Evolutionary conservation across 139 green algal species (phyloP), one percentile per base, ranked within the genome.

Genomic region (Tetratostichococcus sp.): DNA sequence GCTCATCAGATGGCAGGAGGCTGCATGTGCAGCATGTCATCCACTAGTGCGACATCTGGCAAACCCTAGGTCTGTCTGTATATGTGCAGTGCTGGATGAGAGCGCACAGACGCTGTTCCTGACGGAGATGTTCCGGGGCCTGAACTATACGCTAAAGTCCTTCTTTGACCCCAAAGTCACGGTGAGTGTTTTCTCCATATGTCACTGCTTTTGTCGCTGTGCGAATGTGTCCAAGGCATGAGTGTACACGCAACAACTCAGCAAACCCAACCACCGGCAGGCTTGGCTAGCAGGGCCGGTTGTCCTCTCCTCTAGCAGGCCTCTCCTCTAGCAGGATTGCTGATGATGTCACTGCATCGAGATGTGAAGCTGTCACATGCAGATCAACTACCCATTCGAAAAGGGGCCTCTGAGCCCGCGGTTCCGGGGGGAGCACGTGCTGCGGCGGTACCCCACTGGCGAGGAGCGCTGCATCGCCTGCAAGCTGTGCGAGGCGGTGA

Each of bases 351-450:
- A 33, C 11, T 77, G 73, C 39, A 50, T 50, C 39, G 39, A 6
- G 8, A 50, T 50, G 39, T 11, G 39, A 50, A 21, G 6, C 39
- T 50, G 39, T 21, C 39, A 11, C 39, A 50, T 35, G 28, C 86
- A 96, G 91, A 97, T 99, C 75, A 98, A 98, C 83, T 99, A 99
- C 82, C 96, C 96, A 26, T 99, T 99, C 83, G 96, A 99, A 81
- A 99, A 99, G 88, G 95, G 92, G 0, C 89, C 92, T 42, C 84
- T 99, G 67, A 94, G 85, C 67, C 90, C 96, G 0, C 87, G 96
- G 28, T 99, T 99, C 84, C 86, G 96, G n/a, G 96, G 96, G n/a
- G 96, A 99, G 86, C 96, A 99, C 84, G 96, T 81, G 17, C 84
- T 99, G 79, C 80, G 96, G 3, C 86, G 96, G 1, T 99, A 99